Evolutionary conservation across 768 basidiomycete species (phyloP).

Genomic region (Lactifluus pinguis): DNA sequence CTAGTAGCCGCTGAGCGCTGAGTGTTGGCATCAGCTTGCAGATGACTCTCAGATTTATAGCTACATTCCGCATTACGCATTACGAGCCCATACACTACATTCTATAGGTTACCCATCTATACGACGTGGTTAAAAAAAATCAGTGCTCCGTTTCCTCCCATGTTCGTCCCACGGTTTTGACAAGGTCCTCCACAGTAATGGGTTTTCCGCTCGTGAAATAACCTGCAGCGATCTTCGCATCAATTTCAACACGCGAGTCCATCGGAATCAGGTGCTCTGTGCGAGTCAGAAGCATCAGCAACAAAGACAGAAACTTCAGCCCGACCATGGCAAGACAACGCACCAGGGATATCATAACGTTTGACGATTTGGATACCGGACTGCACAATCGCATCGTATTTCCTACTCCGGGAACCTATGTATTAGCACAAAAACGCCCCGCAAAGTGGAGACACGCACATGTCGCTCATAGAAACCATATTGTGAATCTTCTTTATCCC

Average conservation of each 20-base stretch:
- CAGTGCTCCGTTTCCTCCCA: conserved; percentile 90
- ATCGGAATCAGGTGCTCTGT: conserved; percentile 81
- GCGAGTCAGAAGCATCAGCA: neutral
- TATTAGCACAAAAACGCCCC: neutral
- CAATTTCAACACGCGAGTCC: conserved; percentile 88
- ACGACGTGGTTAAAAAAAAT: neutral
- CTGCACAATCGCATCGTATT: conserved; percentile 90
- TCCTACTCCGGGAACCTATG: conserved; percentile 37
- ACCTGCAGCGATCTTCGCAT: conserved; percentile 92
- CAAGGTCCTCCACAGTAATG: conserved; percentile 67
- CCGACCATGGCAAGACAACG: conserved; percentile 18
- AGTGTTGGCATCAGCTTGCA: no score
- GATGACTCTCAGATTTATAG: no score
- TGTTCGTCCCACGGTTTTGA: conserved; percentile 78
- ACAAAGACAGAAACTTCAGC: neutral
- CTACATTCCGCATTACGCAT: neutral
- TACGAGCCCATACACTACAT: neutral
- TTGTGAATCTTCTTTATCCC: conserved; percentile 85
- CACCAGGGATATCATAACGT: conserved; percentile 82
- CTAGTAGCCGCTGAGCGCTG: neutral
- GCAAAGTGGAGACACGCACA: conserved; percentile 33
- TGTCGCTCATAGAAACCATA: conserved; percentile 87
- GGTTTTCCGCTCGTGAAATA: conserved; percentile 82
- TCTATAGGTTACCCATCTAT: neutral
- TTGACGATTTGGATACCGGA: conserved; percentile 76